A percentile compares a stretch with the other conserved stretches of the same genome.
Evolutionary conservation across 192 early-diverging fungal genomes (phyloP).

Genomic region (Gryganskiella cystojenkinii): DNA sequence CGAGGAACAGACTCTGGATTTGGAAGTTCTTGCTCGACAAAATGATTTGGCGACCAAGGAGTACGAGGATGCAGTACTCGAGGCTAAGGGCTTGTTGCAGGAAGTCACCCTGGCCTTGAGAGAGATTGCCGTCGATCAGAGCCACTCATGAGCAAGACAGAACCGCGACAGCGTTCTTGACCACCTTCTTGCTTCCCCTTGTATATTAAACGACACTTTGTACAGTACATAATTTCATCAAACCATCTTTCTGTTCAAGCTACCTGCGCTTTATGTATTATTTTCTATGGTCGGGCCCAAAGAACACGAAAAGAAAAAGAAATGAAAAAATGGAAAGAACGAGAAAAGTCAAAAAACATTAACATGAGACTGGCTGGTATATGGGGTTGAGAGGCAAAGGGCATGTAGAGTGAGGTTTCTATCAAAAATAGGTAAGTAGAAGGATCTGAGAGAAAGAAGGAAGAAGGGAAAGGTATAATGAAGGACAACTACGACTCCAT

Average conservation of each 20-base stretch:
- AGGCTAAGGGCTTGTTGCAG: conserved; percentile 53
- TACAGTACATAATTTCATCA: too few species aligned
- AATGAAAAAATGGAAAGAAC: conserved; percentile 1
- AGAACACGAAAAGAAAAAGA: neutral
- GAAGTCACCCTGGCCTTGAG: conserved; percentile 55
- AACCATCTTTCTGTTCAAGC: too few species aligned
- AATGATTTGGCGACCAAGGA: conserved; percentile 55
- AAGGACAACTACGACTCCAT: conserved; percentile 21
- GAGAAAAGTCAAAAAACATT: neutral
- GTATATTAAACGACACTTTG: too few species aligned
- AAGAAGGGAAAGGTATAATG: neutral
- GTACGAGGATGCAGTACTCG: conserved; percentile 54
- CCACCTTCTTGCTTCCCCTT: neutral
- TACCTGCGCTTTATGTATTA: too few species aligned
- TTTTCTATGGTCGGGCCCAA: too few species aligned
- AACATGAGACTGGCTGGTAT: neutral
- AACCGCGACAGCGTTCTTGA: too few species aligned
- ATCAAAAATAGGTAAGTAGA: neutral
- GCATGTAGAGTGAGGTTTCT: too few species aligned
- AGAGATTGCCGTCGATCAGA: conserved; percentile 59
- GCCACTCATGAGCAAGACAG: neutral
- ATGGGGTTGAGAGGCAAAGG: neutral
- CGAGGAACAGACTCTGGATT: conserved; percentile 55
- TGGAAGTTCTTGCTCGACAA: conserved; percentile 53
- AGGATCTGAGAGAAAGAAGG: too few species aligned